Conservation (phyloP, 495 filamentous ascomycete species). For the Xylaria castorea region DNA sequence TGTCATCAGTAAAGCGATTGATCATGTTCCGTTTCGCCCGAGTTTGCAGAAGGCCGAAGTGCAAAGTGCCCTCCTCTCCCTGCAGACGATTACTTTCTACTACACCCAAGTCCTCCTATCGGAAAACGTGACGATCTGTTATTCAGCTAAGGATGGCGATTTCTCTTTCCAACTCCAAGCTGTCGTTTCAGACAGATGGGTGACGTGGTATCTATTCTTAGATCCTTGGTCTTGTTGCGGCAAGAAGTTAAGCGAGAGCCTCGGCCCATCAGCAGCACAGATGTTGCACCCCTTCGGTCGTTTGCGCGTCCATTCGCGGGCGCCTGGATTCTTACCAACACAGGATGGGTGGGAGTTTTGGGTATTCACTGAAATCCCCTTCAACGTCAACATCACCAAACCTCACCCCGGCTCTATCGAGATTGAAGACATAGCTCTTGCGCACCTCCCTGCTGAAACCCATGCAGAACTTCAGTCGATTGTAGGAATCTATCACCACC, state of each 20-base stretch:
- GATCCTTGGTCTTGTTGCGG: slow-evolving; percentile 32
- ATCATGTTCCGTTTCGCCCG: slow-evolving; percentile 12
- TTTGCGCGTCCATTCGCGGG: background rate
- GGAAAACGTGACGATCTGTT: slow-evolving; percentile 43
- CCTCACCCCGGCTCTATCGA: background rate
- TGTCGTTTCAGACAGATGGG: slow-evolving; percentile 33
- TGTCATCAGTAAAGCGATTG: slow-evolving; percentile 1
- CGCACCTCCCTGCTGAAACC: background rate
- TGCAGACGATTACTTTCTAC: slow-evolving; percentile 35
- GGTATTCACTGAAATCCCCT: slow-evolving; percentile 9
- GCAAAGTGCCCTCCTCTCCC: slow-evolving; percentile 12
- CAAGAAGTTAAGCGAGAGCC: background rate
- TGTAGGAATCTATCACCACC: slow-evolving; percentile 60
- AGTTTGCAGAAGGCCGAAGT: background rate
- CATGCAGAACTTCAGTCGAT: slow-evolving; percentile 37
- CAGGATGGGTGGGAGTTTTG: slow-evolving; percentile 24
- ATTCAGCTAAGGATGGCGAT: slow-evolving; percentile 31
- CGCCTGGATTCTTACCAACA: background rate
- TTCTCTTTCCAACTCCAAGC: slow-evolving; percentile 43
- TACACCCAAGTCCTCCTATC: slow-evolving; percentile 43
- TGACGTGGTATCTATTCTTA: slow-evolving; percentile 45
- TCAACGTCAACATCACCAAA: slow-evolving; percentile 1
- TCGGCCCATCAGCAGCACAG: background rate
- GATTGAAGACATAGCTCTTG: background rate
- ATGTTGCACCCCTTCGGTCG: slow-evolving; percentile 33